Conservation (phyloP, 148 eudicot genomes). For the Rhododendron mucronatum region DNA sequence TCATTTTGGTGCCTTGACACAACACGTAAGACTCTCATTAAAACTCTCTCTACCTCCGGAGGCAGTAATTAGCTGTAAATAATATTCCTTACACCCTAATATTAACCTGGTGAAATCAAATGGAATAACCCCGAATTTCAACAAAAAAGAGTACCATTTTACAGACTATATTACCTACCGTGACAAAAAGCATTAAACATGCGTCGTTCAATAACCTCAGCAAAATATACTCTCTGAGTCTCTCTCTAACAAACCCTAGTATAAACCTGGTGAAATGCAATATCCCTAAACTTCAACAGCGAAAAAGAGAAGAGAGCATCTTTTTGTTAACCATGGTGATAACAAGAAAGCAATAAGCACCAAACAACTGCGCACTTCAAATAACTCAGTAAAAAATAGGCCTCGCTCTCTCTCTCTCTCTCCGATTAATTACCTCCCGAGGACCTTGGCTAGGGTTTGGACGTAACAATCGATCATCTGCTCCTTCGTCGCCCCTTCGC, state of each 20-base stretch:
- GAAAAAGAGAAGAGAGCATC: neutral
- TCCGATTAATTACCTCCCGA: conserved; percentile 38
- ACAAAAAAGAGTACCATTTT: neutral
- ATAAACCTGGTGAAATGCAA: neutral
- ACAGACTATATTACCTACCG: too few species aligned
- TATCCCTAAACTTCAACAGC: neutral
- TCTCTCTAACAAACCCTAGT: neutral
- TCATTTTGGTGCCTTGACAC: neutral
- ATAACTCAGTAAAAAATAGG: neutral
- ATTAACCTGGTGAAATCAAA: neutral
- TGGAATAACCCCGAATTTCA: neutral
- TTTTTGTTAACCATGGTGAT: neutral
- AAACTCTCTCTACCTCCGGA: neutral
- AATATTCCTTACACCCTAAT: neutral
- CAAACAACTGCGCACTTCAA: neutral
- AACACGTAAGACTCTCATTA: neutral
- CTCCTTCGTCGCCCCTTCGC: conserved; percentile 55
- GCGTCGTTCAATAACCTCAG: too few species aligned
- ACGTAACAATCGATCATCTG: conserved; percentile 64
- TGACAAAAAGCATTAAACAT: too few species aligned
- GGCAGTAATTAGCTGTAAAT: neutral
- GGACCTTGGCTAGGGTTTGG: conserved; percentile 57
- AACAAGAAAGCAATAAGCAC: neutral
- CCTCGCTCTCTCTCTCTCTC: neutral
- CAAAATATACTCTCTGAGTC: too few species aligned